phyloP scores from a whole-genome alignment of 495 filamentous ascomycete genomes.

The Neurospora pannonica region DNA sequence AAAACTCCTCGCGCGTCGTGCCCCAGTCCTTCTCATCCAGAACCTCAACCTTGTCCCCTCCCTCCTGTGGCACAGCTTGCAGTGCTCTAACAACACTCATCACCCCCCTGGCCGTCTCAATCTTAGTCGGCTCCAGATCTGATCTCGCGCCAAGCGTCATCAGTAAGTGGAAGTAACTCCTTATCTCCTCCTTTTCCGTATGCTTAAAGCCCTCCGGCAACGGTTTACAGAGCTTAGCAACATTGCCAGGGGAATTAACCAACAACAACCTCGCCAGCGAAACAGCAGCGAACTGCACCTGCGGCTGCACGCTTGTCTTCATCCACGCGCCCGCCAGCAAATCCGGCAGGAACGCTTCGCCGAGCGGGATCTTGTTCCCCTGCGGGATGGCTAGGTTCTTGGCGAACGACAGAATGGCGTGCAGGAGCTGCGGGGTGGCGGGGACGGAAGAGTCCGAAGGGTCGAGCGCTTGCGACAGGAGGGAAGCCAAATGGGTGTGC shows the following conservation, averaged over 20 bases:
- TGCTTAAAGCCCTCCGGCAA: slow-evolving; percentile 14
- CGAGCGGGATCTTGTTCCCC: slow-evolving; percentile 52
- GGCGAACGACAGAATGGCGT: slow-evolving; percentile 62
- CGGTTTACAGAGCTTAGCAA: slow-evolving; percentile 36
- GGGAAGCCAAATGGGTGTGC: slow-evolving; percentile 44
- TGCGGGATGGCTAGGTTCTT: slow-evolving; percentile 68
- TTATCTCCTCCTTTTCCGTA: neutral
- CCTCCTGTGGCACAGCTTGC: slow-evolving; percentile 15
- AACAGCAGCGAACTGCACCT: slow-evolving; percentile 61
- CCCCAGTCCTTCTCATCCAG: neutral
- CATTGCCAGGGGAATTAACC: slow-evolving; percentile 48
- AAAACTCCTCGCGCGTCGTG: slow-evolving; percentile 9
- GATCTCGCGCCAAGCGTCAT: slow-evolving; percentile 48
- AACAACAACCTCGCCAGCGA: slow-evolving; percentile 59
- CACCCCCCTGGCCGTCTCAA: slow-evolving; percentile 60
- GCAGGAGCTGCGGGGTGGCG: slow-evolving; percentile 43
- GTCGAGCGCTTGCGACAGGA: slow-evolving; percentile 31
- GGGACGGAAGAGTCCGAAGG: slow-evolving; percentile 1
- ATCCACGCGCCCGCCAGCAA: slow-evolving; percentile 53
- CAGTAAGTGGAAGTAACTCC: slow-evolving; percentile 34
- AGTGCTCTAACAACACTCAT: slow-evolving; percentile 56
- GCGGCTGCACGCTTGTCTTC: slow-evolving; percentile 47
- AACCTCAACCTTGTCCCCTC: neutral
- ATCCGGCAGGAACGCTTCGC: slow-evolving; percentile 29
- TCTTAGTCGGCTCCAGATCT: slow-evolving; percentile 57